These are phyloP conservation scores for Lactarius vividus DNA, from an alignment of 768 basidiomycete genomes.

Conservation along the genomic window DNA sequence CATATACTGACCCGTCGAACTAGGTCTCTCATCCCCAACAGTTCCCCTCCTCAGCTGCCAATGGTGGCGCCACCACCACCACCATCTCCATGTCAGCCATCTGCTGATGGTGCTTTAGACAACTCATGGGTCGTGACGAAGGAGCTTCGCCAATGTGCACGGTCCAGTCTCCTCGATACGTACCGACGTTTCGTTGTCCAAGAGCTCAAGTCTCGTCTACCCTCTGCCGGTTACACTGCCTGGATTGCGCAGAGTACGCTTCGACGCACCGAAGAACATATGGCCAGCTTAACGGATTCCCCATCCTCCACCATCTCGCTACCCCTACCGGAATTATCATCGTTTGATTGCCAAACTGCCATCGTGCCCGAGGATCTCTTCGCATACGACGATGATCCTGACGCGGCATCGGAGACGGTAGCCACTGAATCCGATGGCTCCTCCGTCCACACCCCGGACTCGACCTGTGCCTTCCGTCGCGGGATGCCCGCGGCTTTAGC, in stretches of 20 bases:
- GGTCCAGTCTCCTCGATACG: conserved; percentile 63
- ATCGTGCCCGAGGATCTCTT: conserved; percentile 23
- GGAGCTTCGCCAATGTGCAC: conserved; percentile 57
- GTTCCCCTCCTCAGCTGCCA: conserved; percentile 3
- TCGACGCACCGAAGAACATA: conserved; percentile 42
- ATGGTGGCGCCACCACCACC: conserved; percentile 23
- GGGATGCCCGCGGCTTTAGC: conserved; percentile 21
- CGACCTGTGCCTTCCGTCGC: conserved; percentile 32
- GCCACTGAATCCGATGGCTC: conserved; percentile 48
- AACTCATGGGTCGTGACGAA: conserved; percentile 32
- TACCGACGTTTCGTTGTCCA: conserved; percentile 61
- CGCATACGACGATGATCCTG: conserved; percentile 41
- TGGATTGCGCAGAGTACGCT: conserved; percentile 58
- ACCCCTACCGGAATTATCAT: conserved; percentile 16
- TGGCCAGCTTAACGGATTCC: conserved; percentile 29
- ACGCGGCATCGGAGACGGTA: conserved; percentile 24
- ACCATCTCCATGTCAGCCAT: background rate
- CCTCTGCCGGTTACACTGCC: conserved; percentile 44
- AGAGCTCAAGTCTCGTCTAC: conserved; percentile 42
- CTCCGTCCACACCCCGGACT: conserved; percentile 45
- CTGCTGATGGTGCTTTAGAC: conserved; percentile 24
- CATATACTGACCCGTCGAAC: conserved; percentile 12
- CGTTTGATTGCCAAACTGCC: conserved; percentile 20
- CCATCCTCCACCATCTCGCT: conserved; percentile 20
- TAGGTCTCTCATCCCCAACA: conserved; percentile 26